phyloP scores from a whole-genome alignment of 805 yeast genomes.

The Candida chilensis region DNA sequence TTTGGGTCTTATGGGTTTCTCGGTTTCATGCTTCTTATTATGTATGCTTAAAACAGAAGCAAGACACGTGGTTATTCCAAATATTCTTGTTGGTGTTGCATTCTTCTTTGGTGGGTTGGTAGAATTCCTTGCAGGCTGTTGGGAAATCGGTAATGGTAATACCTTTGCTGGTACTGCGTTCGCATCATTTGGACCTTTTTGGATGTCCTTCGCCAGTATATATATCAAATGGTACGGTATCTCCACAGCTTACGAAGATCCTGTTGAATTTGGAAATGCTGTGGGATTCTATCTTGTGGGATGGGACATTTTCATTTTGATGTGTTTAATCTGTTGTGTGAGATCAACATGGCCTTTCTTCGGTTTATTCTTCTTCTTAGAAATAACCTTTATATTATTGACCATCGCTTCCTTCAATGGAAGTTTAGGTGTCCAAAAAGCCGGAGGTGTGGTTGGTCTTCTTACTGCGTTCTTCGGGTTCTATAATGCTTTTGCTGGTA shows the following conservation, averaged over 20 bases:
- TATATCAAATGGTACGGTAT: conserved; percentile 34
- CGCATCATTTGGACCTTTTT: conserved; percentile 46
- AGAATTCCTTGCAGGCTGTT: conserved; percentile 39
- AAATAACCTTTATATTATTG: conserved; percentile 35
- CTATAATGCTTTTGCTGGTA: conserved; percentile 38
- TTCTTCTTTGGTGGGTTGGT: conserved; percentile 41
- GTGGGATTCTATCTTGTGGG: conserved; percentile 40
- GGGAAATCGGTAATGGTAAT: conserved; percentile 42
- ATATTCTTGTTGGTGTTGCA: conserved; percentile 33
- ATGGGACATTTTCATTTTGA: conserved; percentile 42
- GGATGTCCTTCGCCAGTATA: conserved; percentile 40
- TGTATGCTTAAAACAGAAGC: conserved; percentile 39
- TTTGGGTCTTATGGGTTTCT: conserved; percentile 41
- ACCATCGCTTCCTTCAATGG: conserved; percentile 33
- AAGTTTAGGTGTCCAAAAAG: conserved; percentile 18
- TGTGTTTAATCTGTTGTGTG: conserved; percentile 34
- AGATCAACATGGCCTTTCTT: conserved; percentile 36
- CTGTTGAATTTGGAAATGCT: conserved; percentile 28
- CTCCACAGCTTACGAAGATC: conserved; percentile 23
- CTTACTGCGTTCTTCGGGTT: conserved; percentile 32
- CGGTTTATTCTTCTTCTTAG: conserved; percentile 28
- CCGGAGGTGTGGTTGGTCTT: conserved; percentile 41
- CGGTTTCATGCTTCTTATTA: conserved; percentile 34
- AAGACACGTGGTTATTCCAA: conserved; percentile 30
- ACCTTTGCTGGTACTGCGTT: conserved; percentile 49